Percentiles rank a stretch among this genome's conserved stretches.
Evolutionary conservation across 306 rosid species (phyloP).

Genomic region (Cercis canadensis): DNA sequence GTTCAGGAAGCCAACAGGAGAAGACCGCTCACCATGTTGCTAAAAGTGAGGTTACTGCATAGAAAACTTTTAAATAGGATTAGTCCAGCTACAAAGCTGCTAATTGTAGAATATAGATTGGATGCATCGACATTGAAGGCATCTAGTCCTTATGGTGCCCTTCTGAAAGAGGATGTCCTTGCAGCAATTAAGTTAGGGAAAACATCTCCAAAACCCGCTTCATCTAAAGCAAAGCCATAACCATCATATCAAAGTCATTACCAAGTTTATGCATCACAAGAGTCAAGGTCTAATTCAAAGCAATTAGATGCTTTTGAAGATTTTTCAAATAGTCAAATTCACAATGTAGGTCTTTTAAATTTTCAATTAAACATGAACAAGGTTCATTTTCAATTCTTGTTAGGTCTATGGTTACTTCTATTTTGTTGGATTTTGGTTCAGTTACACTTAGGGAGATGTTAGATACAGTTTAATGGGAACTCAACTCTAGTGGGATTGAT

Average conservation of each 20-base stretch:
- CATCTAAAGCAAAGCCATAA: constrained; percentile 61
- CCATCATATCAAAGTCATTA: constrained; percentile 55
- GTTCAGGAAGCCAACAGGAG: constrained; percentile 59
- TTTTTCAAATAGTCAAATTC: constrained; percentile 89
- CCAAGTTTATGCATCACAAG: constrained; percentile 48
- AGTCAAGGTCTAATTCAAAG: constrained; percentile 53
- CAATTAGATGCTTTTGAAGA: constrained; percentile 78
- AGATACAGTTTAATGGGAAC: too few species aligned
- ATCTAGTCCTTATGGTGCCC: constrained; percentile 80
- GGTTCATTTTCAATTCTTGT: constrained; percentile 23
- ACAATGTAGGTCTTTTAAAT: constrained; percentile 65
- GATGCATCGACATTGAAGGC: constrained; percentile 76
- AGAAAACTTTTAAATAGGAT: constrained; percentile 66
- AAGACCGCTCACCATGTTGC: constrained; percentile 49
- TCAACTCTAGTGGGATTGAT: too few species aligned
- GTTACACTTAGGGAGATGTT: too few species aligned
- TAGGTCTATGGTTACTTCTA: background rate
- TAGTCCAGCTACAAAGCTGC: constrained; percentile 92
- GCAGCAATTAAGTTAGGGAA: constrained; percentile 82
- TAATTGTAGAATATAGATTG: constrained; percentile 79
- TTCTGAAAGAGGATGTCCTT: constrained; percentile 92
- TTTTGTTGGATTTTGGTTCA: too few species aligned
- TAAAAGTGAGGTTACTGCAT: constrained; percentile 48
- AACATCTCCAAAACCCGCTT: constrained; percentile 56
- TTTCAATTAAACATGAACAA: constrained; percentile 24